phyloP scores from a whole-genome alignment of 2,329 filamentous ascomycete species.

The Xylaria sp. region DNA sequence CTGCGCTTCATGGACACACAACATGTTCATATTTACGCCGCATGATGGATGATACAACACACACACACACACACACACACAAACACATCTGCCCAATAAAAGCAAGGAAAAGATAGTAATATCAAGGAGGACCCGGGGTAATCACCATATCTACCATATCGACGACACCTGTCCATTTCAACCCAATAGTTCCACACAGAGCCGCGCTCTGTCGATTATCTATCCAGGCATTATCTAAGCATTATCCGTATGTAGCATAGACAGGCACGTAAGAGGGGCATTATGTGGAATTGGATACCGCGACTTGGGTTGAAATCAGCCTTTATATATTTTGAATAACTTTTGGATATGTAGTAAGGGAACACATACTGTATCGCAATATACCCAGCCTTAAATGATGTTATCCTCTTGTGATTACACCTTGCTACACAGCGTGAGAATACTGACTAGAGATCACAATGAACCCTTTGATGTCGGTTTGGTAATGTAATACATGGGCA shows the following conservation, averaged over 20 bases:
- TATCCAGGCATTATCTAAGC: no score
- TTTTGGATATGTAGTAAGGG: no score
- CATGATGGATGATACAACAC: no score
- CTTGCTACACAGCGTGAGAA: neutral
- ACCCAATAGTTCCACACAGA: no score
- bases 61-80: no score
- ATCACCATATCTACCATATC: no score
- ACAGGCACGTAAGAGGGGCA: neutral
- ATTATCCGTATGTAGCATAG: no score
- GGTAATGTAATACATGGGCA: neutral
- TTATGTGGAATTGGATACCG: neutral
- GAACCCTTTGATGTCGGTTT: neutral
- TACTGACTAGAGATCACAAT: neutral
- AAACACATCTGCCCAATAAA: neutral
- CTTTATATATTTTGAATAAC: neutral
- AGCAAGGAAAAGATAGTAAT: neutral
- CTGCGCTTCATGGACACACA: no score
- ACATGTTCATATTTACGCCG: no score
- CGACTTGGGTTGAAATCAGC: no score
- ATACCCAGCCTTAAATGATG: conserved; percentile 15
- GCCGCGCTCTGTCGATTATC: no score
- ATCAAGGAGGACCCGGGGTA: neutral
- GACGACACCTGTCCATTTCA: no score
- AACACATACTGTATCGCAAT: neutral
- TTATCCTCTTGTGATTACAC: neutral